Base-by-base conservation (phyloP, 2,329 filamentous ascomycete species). In the Paecilomyces formosus region DNA sequence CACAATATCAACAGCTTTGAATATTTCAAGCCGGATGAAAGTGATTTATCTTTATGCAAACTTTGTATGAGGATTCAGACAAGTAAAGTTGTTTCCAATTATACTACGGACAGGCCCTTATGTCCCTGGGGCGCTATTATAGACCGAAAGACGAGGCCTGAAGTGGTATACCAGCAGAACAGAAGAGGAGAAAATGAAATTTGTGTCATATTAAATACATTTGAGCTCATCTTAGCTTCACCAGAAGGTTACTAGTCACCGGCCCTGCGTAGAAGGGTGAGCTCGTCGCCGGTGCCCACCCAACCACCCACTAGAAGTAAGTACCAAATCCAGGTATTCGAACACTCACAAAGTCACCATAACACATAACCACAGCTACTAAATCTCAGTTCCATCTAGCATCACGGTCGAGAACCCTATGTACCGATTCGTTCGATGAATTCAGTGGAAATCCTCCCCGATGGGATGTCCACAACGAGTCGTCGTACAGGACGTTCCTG, bases 261-360 rank as follows among this genome's bases (percentile, higher is more conserved):
- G 60, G 55, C 63, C 61, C 64, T 66, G 57, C 61, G 62, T 58
- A 66, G 61, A 66, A 66, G 63, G 61, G 64, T 58, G 62, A 66
- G 64, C 62, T 58, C 62, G 26, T 55, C 58, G 62, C 61, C 62
- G 62, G 58, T 66, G 62, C 53, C 56, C 39, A 54, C 55, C 53
- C 53, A 26, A 26, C 35, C 26, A 24, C 49, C 49, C 58, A 12
- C 54, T 39, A 39, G 33, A 39, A 15, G 33, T 39, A 12, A 39
- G 33, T 39, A 39, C 12, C 33, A 39, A 39, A 39, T 39, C 33
- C 24, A 26, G 24, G 24, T 26, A 26, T 3, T 26, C 24, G 24
- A 26, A 35, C 31, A 35, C 31, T 35, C 7, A 35, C 31, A 35
- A 35, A 35, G 31, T 35, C 31, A 35, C 31, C 31, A 35, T 3